Evolutionary conservation across 768 basidiomycete species (phyloP), one percentile per base, ranked within the genome.

Genomic region (Mycena chlorophos): DNA sequence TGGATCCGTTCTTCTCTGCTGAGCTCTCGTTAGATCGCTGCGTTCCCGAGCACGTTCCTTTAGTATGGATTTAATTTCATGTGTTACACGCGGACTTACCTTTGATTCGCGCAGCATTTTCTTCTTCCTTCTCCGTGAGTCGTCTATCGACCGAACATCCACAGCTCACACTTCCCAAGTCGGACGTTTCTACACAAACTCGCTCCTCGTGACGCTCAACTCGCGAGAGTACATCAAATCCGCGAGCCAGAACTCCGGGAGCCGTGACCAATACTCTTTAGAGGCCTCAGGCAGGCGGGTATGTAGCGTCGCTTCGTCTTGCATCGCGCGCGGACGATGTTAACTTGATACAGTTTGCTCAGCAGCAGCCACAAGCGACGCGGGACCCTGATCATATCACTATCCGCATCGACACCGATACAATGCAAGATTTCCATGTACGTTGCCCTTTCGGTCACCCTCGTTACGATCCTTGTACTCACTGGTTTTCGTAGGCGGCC

Each of bases 161-260:
- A 19, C 6, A 17, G 12, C 5, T 34, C 5, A 10, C 16, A 17
- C 30, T 40, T 20, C 17, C 39, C 3, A 25, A 57, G 56, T 57
- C 27, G 56, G 56, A 23, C 58, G 58, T 20, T 47, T 60, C 12
- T 60, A 61, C 29, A 57, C 60, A 42, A 61, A 61, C 39, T 57
- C 56, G 20, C n/a, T 61, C 12, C 45, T 61, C 5, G 60, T 61
- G 6, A 57, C 55, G 3, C 60, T 61, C 40, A 61, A 61, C 43
- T 57, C 52, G 14, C 6, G 60, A 48, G 60, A 56, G 16, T 60
- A 60, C 13, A 60, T 60, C 47, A 51, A 48, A 50, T 52, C 49
- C 3, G 1, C 56, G 1, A 57, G 47, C 28, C 22, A 53, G 19
- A 22, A n/a, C n/a, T n/a, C 10, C 22, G 40, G 22, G 2, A 49